A percentile compares a stretch with the other conserved stretches of the same genome.
Evolutionary conservation across 768 basidiomycete genomes (phyloP).

Genomic region (Hydnum rufescens): DNA sequence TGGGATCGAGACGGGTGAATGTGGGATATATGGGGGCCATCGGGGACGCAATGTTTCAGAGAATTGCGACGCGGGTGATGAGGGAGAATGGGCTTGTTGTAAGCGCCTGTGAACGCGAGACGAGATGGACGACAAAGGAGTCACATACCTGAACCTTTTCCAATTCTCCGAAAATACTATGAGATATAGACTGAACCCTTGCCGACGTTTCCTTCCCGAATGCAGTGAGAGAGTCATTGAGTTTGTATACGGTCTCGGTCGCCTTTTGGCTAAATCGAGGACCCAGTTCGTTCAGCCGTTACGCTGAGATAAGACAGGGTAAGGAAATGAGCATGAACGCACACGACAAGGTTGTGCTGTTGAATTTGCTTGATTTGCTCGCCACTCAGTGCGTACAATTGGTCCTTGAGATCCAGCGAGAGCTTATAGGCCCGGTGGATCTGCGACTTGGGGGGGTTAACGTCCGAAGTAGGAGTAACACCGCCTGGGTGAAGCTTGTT

Average conservation of each 20-base stretch:
- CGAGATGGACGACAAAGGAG: neutral
- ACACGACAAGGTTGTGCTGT: conserved; percentile 45
- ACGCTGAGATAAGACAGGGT: neutral
- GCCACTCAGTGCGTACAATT: conserved; percentile 42
- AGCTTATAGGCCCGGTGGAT: conserved; percentile 55
- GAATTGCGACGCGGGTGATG: no score
- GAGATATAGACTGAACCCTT: conserved; percentile 38
- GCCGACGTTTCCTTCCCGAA: conserved; percentile 24
- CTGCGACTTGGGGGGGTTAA: conserved; percentile 44
- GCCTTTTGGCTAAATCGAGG: conserved; percentile 37
- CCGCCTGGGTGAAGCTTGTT: conserved; percentile 13
- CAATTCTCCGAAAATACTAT: conserved; percentile 46
- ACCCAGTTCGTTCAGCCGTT: neutral
- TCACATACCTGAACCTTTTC: conserved; percentile 31
- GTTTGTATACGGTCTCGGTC: conserved; percentile 41
- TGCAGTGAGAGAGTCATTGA: conserved; percentile 38
- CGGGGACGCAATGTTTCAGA: neutral
- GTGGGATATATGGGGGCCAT: no score
- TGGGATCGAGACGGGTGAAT: no score
- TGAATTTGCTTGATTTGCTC: conserved; percentile 56
- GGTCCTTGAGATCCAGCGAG: conserved; percentile 41
- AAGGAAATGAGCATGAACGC: conserved; percentile 15
- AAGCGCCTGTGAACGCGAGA: no score
- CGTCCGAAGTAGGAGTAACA: conserved; percentile 22
- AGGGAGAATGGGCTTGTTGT: neutral